Evolutionary conservation across 129 eudicot species (phyloP), one percentile per base, ranked within the genome.

Genomic region (Centrapalus pauciflorus): DNA sequence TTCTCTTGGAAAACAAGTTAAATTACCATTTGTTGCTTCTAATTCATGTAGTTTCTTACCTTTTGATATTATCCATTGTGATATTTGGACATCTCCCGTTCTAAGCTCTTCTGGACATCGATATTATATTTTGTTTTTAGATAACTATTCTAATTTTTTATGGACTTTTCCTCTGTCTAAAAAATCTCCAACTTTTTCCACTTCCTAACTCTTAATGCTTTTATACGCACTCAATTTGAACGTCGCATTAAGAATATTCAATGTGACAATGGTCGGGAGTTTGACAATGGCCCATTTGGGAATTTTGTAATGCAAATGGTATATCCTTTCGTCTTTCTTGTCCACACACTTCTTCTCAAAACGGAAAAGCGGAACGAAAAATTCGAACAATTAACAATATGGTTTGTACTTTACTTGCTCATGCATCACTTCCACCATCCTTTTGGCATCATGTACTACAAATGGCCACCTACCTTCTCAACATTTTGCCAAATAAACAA

Each of bases 361-460:
- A 63, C 5, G 55, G 54, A 0, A 63, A 63, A 9, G 34, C 21
- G 12, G 5, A 14, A 29, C 13, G 41, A 0, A 28, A 57, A 29
- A 57, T 57, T n/a, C 0, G 25, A 0, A n/a, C 69, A 0, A 63
- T 61, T 0, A 40, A 62, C 7, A 33, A 61, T 20, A 61, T 61
- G 0, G 3, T 35, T 0, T 9, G 19, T 9, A 34, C 49, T 0
- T 5, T 61, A 1, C 25, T 58, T 12, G 0, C 64, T 16, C 64
- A 58, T 32, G 23, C 43, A 1, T 30, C 23, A 0, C 0, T 28
- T 3, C 64, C 25, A 2, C 8, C 14, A 0, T 1, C 26, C 1
- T 58, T 58, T 27, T 58, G 43, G 43, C 64, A 16, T n/a, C 64
- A 58, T 58, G 64, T 25, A 4, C 10, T 58, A 1, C 43, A 58